phyloP scores from a whole-genome alignment of 805 yeast species.

The Metschnikowia amazonensis region DNA sequence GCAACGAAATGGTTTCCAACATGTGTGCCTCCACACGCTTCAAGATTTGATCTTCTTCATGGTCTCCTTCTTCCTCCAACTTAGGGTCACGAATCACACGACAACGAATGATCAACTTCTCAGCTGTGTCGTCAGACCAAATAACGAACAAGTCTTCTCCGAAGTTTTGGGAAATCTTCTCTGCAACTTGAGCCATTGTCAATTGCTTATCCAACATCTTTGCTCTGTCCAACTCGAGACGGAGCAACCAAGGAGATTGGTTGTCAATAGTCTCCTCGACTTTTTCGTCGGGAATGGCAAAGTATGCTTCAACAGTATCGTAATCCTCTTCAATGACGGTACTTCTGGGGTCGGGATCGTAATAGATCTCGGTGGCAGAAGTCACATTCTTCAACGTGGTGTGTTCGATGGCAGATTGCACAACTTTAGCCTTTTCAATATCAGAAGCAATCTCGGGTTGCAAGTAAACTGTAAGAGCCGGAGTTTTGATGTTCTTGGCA shows the following conservation, averaged over 20 bases:
- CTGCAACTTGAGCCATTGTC: constrained; percentile 98
- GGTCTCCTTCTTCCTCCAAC: constrained; percentile 89
- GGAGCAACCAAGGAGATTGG: constrained; percentile 97
- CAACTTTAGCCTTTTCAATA: constrained; percentile 89
- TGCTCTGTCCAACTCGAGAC: constrained; percentile 96
- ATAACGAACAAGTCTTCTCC: constrained; percentile 94
- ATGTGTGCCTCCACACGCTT: constrained; percentile 93
- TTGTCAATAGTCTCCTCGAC: constrained; percentile 90
- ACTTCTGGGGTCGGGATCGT: constrained; percentile 96
- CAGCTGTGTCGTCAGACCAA: constrained; percentile 99
- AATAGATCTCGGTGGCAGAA: constrained; percentile 94
- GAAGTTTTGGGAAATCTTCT: constrained; percentile 86
- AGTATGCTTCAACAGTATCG: constrained; percentile 95
- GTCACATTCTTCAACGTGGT: constrained; percentile 93
- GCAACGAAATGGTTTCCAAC: constrained; percentile 89
- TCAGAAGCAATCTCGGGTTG: constrained; percentile 76
- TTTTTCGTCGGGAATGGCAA: constrained; percentile 96
- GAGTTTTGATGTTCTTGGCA: constrained; percentile 98
- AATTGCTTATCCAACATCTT: constrained; percentile 97
- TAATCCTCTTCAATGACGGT: constrained; percentile 97
- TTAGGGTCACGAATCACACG: constrained; percentile 97
- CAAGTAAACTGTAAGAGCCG: constrained; percentile 94
- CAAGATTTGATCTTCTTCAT: constrained; percentile 95
- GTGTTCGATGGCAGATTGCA: constrained; percentile 96
- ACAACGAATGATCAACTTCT: constrained; percentile 93